Conservation (phyloP, 78 protist species). For the Pigoraptor vietnamica region DNA sequence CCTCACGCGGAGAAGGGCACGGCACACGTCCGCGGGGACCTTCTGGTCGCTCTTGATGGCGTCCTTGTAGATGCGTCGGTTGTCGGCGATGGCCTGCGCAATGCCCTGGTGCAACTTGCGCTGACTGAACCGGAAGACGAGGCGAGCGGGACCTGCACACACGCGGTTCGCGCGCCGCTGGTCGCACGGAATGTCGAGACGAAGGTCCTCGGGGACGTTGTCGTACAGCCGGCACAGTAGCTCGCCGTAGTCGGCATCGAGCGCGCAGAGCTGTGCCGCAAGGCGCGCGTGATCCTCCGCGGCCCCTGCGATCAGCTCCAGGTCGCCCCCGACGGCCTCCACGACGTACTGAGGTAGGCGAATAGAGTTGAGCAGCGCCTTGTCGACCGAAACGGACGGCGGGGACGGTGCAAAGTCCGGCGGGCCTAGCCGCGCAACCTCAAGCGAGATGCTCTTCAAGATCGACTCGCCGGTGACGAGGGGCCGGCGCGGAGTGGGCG, state of each 20-base stretch:
- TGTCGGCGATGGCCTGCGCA: background rate
- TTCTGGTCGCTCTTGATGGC: background rate
- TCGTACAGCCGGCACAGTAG: background rate
- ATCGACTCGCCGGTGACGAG: background rate
- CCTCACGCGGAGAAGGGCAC: background rate
- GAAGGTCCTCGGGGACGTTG: background rate
- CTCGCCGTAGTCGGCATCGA: background rate
- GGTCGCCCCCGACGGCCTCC: background rate
- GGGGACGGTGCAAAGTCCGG: background rate
- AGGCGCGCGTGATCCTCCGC: background rate
- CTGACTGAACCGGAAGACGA: background rate
- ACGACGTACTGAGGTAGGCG: background rate
- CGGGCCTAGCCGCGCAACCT: background rate
- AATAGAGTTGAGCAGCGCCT: background rate
- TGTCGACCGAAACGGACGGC: background rate
- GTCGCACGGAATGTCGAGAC: background rate
- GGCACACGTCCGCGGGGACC: background rate
- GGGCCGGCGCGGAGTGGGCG: background rate
- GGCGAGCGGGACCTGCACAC: background rate
- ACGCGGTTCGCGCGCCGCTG: background rate
- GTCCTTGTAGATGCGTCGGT: background rate
- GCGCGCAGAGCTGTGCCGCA: background rate
- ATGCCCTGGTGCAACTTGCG: background rate
- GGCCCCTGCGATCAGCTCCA: background rate
- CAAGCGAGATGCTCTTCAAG: background rate